Conservation (phyloP, 257 asterid species). For the Cinchona pubescens region DNA sequence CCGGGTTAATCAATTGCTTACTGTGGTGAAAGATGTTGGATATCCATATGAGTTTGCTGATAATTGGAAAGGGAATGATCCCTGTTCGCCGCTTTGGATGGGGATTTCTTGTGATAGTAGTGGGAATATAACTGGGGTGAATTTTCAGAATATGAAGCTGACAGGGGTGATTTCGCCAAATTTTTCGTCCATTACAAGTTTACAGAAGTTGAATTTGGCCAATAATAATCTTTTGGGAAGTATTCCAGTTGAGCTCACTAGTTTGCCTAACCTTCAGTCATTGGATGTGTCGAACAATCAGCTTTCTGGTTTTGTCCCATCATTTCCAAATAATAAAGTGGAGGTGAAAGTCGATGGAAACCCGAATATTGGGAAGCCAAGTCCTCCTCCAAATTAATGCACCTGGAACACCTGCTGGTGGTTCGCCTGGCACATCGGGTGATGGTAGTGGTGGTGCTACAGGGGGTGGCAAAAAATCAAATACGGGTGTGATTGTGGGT, state of each 20-base stretch:
- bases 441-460: constrained; percentile 25
- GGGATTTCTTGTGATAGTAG: constrained; percentile 52
- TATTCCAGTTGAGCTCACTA: constrained; percentile 58
- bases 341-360: constrained; percentile 43
- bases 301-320: constrained; percentile 54
- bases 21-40: constrained; percentile 45
- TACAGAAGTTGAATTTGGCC: constrained; percentile 54
- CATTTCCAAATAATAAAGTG: constrained; percentile 37
- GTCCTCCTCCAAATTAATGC: constrained; percentile 44
- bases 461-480: constrained; percentile 42
- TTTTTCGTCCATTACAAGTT: constrained; percentile 39
- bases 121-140: constrained; percentile 51
- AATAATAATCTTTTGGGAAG: constrained; percentile 53
- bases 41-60: constrained; percentile 54
- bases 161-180: constrained; percentile 57
- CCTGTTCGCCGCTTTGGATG: constrained; percentile 48
- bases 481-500: constrained; percentile 54
- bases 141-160: constrained; percentile 52
- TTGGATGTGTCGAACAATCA: constrained; percentile 68
- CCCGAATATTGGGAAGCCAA: constrained; percentile 55
- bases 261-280: constrained; percentile 38
- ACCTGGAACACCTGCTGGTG: constrained; percentile 21
- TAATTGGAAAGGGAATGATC: constrained; percentile 62
- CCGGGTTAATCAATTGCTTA: constrained; percentile 50
- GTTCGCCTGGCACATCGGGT: constrained; percentile 13